Base-by-base conservation (phyloP, 2,329 filamentous ascomycete genomes). In the Exophiala mesophila region DNA sequence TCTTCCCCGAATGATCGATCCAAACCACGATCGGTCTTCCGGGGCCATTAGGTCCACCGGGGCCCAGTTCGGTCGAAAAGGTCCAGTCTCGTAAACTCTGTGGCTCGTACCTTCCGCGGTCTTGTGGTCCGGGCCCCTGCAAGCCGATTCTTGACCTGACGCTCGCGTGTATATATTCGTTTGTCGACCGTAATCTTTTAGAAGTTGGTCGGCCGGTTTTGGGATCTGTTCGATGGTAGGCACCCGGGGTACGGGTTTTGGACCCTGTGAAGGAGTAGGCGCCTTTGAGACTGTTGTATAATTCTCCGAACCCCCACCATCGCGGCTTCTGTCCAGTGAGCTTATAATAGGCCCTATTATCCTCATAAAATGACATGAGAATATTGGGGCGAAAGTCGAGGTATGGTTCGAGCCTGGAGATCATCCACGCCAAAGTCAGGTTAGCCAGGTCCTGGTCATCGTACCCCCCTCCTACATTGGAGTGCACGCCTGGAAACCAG, bases 351-450 rank as follows among this genome's bases (percentile, higher is more conserved):
- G 40, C 35, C 2, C 40, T 37, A 20, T 48, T 53, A 15, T 45
- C 42, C 8, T 56, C 50, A 31, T 50, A 50, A 19, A 52, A 41
- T 5, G 36, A 29, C 18, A 55, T 49, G n/a, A 57, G 41, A 17
- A 49, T 54, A 34, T 54, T 47, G 1, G 40, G 45, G n/a, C 54
- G 40, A 29, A 57, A 57, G 30, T 57, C 55, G 23, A 57, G 39
- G 32, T 54, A 56, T n/a, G 52, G 52, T 23, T 57, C 58, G 20
- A 69, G 59, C 36, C 68, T 59, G 47, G 69, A 58, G 60, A 73
- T 71, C 70, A 74, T 73, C 70, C 70, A 73, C 2, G 69, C 69
- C 12, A 74, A 58, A 15, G 66, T 64, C 33, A 73, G 64, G 50
- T 73, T 70, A 7, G 70, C 64, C 23, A 73, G 61, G 33, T 70